Base-by-base conservation (phyloP, 805 yeast genomes). In the Metschnikowia similis region DNA sequence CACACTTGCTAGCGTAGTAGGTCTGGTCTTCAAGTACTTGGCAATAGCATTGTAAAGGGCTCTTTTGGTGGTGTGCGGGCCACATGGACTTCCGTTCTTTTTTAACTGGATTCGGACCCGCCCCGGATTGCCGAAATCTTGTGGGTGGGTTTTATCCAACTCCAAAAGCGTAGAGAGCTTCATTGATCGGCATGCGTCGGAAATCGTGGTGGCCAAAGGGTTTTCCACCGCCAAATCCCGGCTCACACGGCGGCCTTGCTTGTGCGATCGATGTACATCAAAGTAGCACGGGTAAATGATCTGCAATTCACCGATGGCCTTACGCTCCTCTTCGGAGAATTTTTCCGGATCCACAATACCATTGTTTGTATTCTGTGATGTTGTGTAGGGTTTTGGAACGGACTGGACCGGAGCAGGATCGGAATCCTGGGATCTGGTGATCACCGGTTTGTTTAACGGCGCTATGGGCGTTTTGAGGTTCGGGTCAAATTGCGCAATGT, bases 81-180 rank as follows among this genome's bases (percentile, higher is more conserved):
- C 48, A 1, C 81, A 83, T 9, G 76, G 67, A 43, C 78, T 77
- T 10, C 60, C 60, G n/a, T 59, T 57, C 45, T 66, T 67, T 60
- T 82, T 85, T 37, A 89, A 56, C 41, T 82, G 72, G 21, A 90
- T 85, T 57, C 96, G 81, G 34, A 94, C 91, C 61, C 98, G 79
- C n/a, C 99, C 99, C 4, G 97, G 95, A 63, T 92, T 92, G 56
- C 98, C 96, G 79, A 85, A 94, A 69, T 92, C 98, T 66, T 91
- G 96, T 10, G 98, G 98, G 69, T 92, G 99, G 1, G 86, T 68
- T 70, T 90, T 94, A 52, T 86, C 89, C 53, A 92, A 83, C 67
- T 88, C 94, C 50, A 83, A 74, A 39, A 85, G 72, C 2, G 74
- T 71, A 2, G 75, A 75, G 37, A 74, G 52, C 29, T 62, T 57